Percentiles rank a stretch among this genome's conserved stretches.
Evolutionary conservation across 306 rosid species (phyloP).

Genomic region (Trichosanthes cucumerina): DNA sequence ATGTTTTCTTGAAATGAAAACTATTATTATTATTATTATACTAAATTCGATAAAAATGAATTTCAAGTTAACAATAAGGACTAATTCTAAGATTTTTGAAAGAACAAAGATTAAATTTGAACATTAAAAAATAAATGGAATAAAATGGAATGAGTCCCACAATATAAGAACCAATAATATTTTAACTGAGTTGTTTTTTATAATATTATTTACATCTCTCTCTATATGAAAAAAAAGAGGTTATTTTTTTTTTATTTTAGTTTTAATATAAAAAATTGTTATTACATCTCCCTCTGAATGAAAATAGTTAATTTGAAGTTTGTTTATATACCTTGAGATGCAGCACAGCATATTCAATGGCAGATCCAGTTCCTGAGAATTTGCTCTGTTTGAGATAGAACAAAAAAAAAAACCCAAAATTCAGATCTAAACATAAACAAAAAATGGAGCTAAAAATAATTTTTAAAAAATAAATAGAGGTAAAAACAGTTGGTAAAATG

Average conservation of each 20-base stretch:
- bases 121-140: too few relatives aligned
- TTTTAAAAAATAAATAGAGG: background rate
- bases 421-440: background rate
- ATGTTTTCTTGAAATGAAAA: too few relatives aligned
- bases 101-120: too few relatives aligned
- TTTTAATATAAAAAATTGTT: background rate
- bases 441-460: background rate
- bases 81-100: background rate
- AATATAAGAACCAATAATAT: too few relatives aligned
- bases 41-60: background rate
- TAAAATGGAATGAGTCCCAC: too few relatives aligned
- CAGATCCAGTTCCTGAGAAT: conserved; percentile 66
- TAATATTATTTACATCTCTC: too few relatives aligned
- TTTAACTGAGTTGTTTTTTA: too few relatives aligned
- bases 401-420: background rate
- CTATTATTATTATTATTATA: too few relatives aligned
- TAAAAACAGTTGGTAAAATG: background rate
- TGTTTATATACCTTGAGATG: conserved; percentile 64
- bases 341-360: conserved; percentile 79
- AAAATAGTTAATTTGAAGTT: background rate
- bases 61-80: background rate
- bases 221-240: too few relatives aligned
- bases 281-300: background rate
- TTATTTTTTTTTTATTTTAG: too few relatives aligned
- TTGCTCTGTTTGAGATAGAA: conserved; percentile 28